Conservation (phyloP, 2,329 filamentous ascomycete genomes). For the Fusarium aywerte region DNA sequence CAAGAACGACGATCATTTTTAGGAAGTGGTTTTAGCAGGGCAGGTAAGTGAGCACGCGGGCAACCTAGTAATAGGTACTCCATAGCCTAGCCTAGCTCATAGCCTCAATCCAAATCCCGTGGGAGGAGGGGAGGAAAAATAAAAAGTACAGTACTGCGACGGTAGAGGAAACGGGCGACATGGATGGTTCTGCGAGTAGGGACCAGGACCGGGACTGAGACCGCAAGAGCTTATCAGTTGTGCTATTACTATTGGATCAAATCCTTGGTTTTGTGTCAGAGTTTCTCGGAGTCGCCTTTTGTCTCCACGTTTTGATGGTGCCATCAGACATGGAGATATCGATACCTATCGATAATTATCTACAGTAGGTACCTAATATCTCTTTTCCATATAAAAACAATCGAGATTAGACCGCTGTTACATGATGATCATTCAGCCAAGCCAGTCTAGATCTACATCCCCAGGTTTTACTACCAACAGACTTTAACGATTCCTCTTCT, state of each 20-base stretch:
- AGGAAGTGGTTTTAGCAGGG: background rate
- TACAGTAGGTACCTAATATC: background rate
- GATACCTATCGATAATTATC: no score
- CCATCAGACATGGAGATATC: background rate
- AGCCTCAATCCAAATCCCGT: no score
- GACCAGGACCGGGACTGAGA: background rate
- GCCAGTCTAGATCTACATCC: no score
- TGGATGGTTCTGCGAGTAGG: background rate
- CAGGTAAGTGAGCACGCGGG: slow-evolving; percentile 13
- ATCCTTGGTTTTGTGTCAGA: background rate
- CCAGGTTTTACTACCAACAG: no score
- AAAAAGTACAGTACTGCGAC: no score
- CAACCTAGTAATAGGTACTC: background rate
- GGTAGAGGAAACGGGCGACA: no score
- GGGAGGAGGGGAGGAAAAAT: no score
- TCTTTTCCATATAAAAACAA: no score
- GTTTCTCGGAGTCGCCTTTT: slow-evolving; percentile 11
- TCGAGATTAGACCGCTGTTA: no score
- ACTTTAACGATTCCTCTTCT: background rate
- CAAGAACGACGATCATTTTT: slow-evolving; percentile 7
- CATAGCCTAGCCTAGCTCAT: background rate
- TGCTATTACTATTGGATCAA: background rate
- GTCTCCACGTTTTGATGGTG: background rate
- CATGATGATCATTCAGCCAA: no score
- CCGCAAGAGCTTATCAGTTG: slow-evolving; percentile 29